Evolutionary conservation across 78 protist genomes (phyloP).

Genomic region (Paratrimastix pyriformis): DNA sequence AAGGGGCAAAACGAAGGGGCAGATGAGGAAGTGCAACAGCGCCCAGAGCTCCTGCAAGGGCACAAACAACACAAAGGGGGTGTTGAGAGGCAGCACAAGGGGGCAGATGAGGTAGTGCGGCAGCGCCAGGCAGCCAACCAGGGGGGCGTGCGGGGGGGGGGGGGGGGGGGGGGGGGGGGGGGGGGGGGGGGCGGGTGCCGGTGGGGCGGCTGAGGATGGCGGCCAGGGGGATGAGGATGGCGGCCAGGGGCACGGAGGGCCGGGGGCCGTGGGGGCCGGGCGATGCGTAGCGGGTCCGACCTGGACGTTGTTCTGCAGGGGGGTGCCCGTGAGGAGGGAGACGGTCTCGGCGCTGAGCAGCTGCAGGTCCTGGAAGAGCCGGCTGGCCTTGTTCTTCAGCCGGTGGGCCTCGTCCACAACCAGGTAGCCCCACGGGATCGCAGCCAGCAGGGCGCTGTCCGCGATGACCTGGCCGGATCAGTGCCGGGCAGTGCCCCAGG

Average conservation of each 20-base stretch:
- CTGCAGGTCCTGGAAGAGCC: not conserved
- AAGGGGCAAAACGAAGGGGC: no score
- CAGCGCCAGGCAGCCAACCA: not conserved
- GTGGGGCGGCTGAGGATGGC: not conserved
- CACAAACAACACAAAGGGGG: no score
- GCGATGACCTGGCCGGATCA: no score
- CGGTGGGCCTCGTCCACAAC: constrained; percentile 51
- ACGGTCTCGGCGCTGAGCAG: not conserved
- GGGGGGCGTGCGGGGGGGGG: no score
- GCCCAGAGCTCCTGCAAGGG: constrained; percentile 28
- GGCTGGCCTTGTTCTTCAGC: constrained; percentile 20
- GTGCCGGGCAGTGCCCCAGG: no score
- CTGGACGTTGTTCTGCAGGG: constrained; percentile 73
- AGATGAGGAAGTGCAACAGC: constrained; percentile 21
- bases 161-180: not conserved
- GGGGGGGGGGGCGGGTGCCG: no score
- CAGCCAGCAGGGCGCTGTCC: not conserved
- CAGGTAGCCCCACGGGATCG: constrained; percentile 3
- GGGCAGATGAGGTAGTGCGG: constrained; percentile 15
- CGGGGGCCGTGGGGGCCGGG: constrained; percentile 2
- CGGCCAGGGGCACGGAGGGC: no score
- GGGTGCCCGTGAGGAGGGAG: constrained; percentile 77
- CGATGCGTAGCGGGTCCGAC: no score
- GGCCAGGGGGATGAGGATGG: not conserved
- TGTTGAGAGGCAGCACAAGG: no score